phyloP scores from a whole-genome alignment of 805 yeast species.

The Spencermartinsiella europaea region DNA sequence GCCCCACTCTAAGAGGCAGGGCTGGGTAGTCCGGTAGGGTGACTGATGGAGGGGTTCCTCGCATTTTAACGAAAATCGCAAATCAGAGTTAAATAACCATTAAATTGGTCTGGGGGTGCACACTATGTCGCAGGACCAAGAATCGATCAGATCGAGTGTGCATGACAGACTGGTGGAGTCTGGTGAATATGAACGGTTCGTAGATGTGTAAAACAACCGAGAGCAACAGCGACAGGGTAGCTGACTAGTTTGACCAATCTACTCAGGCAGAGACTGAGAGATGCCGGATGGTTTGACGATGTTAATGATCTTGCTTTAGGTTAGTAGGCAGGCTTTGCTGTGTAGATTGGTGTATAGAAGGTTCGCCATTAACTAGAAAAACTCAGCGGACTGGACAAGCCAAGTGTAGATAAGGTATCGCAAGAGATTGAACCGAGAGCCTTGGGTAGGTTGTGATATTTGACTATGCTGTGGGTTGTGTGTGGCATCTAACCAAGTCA shows the following conservation, averaged over 20 bases:
- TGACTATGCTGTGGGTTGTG: background rate
- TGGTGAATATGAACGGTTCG: constrained; percentile 70
- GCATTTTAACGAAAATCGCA: too few relatives aligned
- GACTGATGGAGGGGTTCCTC: too few relatives aligned
- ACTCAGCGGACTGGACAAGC: constrained; percentile 38
- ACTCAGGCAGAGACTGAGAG: constrained; percentile 57
- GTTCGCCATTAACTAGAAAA: constrained; percentile 25
- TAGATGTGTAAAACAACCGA: background rate
- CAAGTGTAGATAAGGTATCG: constrained; percentile 50
- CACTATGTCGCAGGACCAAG: constrained; percentile 4
- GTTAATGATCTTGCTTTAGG: constrained; percentile 56
- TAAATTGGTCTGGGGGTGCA: too few relatives aligned
- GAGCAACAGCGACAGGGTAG: background rate
- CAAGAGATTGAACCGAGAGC: constrained; percentile 60
- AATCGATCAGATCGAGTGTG: background rate
- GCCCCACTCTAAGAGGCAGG: too few relatives aligned
- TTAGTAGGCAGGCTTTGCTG: constrained; percentile 23
- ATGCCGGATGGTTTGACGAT: constrained; percentile 83
- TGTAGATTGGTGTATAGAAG: background rate
- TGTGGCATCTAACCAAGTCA: constrained; percentile 27
- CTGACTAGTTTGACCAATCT: constrained; percentile 15
- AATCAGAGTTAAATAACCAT: too few relatives aligned
- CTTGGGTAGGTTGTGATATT: constrained; percentile 38
- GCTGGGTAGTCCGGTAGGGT: too few relatives aligned
- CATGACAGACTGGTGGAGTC: constrained; percentile 58